A percentile compares a stretch with the other conserved stretches of the same genome.
Conservation (phyloP, 2,329 filamentous ascomycete genomes). For the Ophiosphaerella korrae region DNA sequence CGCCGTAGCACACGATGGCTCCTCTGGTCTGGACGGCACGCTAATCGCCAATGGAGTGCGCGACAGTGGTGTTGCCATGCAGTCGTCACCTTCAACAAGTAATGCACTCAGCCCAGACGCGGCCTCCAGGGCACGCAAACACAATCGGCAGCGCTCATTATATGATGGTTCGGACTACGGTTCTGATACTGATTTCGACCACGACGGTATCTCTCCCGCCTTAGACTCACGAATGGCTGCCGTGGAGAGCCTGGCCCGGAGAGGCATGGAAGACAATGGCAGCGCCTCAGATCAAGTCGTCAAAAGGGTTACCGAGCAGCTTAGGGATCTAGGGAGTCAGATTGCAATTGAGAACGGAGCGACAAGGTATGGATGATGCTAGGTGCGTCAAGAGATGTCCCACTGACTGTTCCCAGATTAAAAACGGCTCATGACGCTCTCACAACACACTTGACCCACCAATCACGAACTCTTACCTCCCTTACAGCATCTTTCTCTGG, state of each 20-base stretch:
- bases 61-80: slow-evolving; percentile 54
- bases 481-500: slow-evolving; percentile 74
- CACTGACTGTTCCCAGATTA: slow-evolving; percentile 56
- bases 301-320: slow-evolving; percentile 68
- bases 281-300: slow-evolving; percentile 70
- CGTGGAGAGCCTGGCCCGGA: slow-evolving; percentile 69
- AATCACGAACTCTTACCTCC: slow-evolving; percentile 76
- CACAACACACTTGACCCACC: slow-evolving; percentile 74
- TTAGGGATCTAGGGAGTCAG: slow-evolving; percentile 75
- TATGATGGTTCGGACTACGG: slow-evolving; percentile 79
- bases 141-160: slow-evolving; percentile 54
- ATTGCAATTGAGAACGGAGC: slow-evolving; percentile 73
- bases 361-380: slow-evolving; percentile 61
- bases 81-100: slow-evolving; percentile 46
- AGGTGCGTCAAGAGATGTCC: not conserved
- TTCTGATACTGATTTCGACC: slow-evolving; percentile 71
- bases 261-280: slow-evolving; percentile 68
- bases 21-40: slow-evolving; percentile 22
- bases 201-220: slow-evolving; percentile 68
- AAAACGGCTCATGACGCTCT: slow-evolving; percentile 77
- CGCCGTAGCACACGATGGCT: slow-evolving; percentile 43
- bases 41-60: slow-evolving; percentile 43
- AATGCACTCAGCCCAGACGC: slow-evolving; percentile 45
- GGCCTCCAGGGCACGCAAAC: slow-evolving; percentile 33
- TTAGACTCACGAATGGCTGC: slow-evolving; percentile 73